phyloP scores from a whole-genome alignment of 179 eudicot genomes.

The Vitellaria paradoxa region DNA sequence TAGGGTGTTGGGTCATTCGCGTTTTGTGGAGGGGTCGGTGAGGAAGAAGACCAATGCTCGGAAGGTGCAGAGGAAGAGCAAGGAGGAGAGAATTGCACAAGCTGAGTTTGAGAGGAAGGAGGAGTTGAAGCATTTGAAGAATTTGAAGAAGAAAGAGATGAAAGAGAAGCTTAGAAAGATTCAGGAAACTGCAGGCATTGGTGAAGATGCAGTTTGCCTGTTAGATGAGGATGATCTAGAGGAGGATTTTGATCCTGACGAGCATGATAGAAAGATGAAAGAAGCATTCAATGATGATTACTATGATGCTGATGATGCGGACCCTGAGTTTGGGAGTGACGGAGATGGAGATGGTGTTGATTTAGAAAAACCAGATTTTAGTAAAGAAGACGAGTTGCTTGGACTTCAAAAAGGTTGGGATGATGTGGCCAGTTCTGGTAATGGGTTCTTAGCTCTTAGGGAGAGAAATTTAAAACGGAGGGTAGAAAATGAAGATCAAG shows the following conservation, averaged over 20 bases:
- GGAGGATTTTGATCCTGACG: conserved; percentile 81
- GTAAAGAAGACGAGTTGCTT: conserved; percentile 82
- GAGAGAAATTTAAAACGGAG: conserved; percentile 37
- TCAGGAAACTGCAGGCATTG: conserved; percentile 69
- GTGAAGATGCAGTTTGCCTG: conserved; percentile 28
- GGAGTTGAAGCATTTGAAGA: conserved; percentile 91
- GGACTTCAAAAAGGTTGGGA: conserved; percentile 89
- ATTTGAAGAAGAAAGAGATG: conserved; percentile 86
- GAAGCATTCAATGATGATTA: conserved; percentile 60
- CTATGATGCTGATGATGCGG: conserved; percentile 74
- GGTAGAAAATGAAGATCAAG: conserved; percentile 22
- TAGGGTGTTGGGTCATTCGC: conserved; percentile 68
- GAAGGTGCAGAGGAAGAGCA: conserved; percentile 78
- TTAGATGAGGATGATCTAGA: conserved; percentile 84
- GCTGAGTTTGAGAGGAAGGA: conserved; percentile 77
- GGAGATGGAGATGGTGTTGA: conserved; percentile 48
- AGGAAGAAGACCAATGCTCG: conserved; percentile 85
- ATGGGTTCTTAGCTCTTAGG: conserved; percentile 62
- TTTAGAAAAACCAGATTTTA: conserved; percentile 80
- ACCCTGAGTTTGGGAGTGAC: conserved; percentile 69
- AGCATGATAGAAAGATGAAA: conserved; percentile 79
- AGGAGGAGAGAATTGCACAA: conserved; percentile 76
- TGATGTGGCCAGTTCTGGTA: conserved; percentile 45
- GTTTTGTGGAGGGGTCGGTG: conserved; percentile 80
- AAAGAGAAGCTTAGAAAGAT: conserved; percentile 72